Evolutionary conservation across 305 asterid genomes (phyloP).

Genomic region (Striga hermonthica): DNA sequence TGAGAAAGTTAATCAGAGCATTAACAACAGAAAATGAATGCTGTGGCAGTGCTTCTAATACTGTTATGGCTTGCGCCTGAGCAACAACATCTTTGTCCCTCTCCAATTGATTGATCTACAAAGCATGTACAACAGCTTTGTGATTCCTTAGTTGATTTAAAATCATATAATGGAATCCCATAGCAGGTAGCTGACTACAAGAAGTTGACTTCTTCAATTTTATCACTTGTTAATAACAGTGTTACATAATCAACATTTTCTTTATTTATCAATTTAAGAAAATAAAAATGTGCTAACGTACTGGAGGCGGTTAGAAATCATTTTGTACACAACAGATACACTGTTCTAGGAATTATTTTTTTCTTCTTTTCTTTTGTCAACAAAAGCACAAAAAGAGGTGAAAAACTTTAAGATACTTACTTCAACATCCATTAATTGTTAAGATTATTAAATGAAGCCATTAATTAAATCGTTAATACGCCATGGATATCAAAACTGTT

Average conservation of each 20-base stretch:
- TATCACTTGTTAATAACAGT: slow-evolving; percentile 15
- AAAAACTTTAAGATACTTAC: background rate
- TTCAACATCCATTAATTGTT: background rate
- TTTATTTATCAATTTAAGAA: slow-evolving; percentile 13
- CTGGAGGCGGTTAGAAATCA: slow-evolving; percentile 16
- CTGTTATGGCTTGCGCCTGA: slow-evolving; percentile 91
- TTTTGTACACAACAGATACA: slow-evolving; percentile 1
- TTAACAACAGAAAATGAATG: slow-evolving; percentile 76
- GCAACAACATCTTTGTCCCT: slow-evolving; percentile 97
- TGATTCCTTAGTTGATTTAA: slow-evolving; percentile 22
- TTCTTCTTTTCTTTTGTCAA: no score
- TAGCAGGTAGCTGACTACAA: slow-evolving; percentile 21
- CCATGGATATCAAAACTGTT: background rate
- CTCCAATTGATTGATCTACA: slow-evolving; percentile 93
- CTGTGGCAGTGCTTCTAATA: slow-evolving; percentile 77
- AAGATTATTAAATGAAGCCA: background rate
- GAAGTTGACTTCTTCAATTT: slow-evolving; percentile 14
- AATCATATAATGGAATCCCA: slow-evolving; percentile 22
- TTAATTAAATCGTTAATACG: background rate
- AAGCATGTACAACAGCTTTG: slow-evolving; percentile 26
- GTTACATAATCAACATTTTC: slow-evolving; percentile 20
- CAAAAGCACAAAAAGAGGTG: no score
- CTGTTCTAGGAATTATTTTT: background rate
- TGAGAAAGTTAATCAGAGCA: slow-evolving; percentile 78
- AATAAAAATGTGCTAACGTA: slow-evolving; percentile 6